Percentiles rank a stretch among this genome's conserved stretches.
Conservation (phyloP, 345 rosid species). For the Erucastrum elatum region DNA sequence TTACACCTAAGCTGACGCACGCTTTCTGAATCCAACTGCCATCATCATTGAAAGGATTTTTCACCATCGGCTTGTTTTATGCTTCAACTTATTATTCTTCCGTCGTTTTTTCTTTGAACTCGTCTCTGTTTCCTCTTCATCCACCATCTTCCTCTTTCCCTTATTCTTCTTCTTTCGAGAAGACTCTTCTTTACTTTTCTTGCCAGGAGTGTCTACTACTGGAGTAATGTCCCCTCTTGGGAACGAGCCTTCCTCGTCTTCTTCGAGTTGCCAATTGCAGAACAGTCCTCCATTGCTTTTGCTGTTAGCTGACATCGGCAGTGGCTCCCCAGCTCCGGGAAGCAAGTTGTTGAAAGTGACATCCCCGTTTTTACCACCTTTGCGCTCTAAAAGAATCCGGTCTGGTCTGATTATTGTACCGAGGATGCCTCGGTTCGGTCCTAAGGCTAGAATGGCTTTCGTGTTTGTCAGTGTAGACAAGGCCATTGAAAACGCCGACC, state of each 20-base stretch:
- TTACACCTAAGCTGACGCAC: constrained; percentile 4
- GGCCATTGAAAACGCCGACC: constrained; percentile 92
- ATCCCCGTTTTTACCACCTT: constrained; percentile 72
- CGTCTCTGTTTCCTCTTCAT: constrained; percentile 36
- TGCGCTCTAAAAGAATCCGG: constrained; percentile 64
- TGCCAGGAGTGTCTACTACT: constrained; percentile 46
- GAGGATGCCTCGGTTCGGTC: constrained; percentile 76
- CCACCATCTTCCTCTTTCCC: constrained; percentile 38
- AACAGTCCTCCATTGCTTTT: constrained; percentile 51
- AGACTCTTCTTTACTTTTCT: constrained; percentile 55
- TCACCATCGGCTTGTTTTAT: neutral
- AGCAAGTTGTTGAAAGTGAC: constrained; percentile 69
- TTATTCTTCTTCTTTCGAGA: constrained; percentile 48
- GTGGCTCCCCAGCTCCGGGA: constrained; percentile 86
- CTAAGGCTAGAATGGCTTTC: constrained; percentile 54
- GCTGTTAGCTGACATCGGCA: constrained; percentile 40
- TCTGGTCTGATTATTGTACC: constrained; percentile 92
- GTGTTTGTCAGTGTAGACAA: constrained; percentile 67
- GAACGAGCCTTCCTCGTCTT: constrained; percentile 69
- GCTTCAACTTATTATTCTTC: constrained; percentile 14
- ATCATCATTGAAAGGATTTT: neutral
- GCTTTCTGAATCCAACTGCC: neutral
- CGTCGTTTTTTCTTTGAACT: constrained; percentile 41
- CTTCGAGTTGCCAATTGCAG: constrained; percentile 75
- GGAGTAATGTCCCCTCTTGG: constrained; percentile 56